phyloP scores from a whole-genome alignment of 306 rosid genomes.

The Amphicarpaea edgeworthii region DNA sequence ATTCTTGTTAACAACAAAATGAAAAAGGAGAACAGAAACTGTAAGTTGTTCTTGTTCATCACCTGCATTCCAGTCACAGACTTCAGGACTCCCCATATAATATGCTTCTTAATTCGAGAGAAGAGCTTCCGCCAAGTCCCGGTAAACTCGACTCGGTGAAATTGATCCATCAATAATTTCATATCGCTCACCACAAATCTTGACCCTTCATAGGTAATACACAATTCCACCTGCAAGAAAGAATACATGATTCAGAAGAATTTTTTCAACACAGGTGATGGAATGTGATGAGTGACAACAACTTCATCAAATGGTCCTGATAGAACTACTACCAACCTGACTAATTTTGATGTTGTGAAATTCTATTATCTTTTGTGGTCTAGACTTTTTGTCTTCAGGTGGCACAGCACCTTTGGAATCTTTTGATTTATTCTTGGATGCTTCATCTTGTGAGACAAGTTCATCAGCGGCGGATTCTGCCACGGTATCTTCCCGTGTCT shows the following conservation, averaged over 20 bases:
- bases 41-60: slow-evolving; percentile 28
- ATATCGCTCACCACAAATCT: slow-evolving; percentile 89
- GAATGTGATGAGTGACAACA: slow-evolving; percentile 11
- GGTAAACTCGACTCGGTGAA: slow-evolving; percentile 84
- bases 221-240: slow-evolving; percentile 80
- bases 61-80: slow-evolving; percentile 99
- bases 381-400: slow-evolving; percentile 73
- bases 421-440: slow-evolving; percentile 65
- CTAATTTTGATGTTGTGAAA: slow-evolving; percentile 94
- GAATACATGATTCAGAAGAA: slow-evolving; percentile 13
- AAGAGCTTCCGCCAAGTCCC: slow-evolving; percentile 94
- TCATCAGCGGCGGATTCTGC: slow-evolving; percentile 89
- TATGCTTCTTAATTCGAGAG: slow-evolving; percentile 96
- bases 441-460: slow-evolving; percentile 73
- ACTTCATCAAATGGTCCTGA: slow-evolving; percentile 32
- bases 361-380: slow-evolving; percentile 86
- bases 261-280: not conserved
- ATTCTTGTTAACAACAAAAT: slow-evolving; percentile 14
- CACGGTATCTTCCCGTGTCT: slow-evolving; percentile 81
- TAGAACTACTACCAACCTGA: slow-evolving; percentile 70
- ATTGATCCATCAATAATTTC: slow-evolving; percentile 93
- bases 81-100: slow-evolving; percentile 98
- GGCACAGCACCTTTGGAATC: slow-evolving; percentile 77
- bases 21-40: slow-evolving; percentile 27
- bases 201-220: slow-evolving; percentile 82